Evolutionary conservation across 805 yeast genomes (phyloP), one percentile per base, ranked within the genome.

Genomic region (Pichia membranifaciens): DNA sequence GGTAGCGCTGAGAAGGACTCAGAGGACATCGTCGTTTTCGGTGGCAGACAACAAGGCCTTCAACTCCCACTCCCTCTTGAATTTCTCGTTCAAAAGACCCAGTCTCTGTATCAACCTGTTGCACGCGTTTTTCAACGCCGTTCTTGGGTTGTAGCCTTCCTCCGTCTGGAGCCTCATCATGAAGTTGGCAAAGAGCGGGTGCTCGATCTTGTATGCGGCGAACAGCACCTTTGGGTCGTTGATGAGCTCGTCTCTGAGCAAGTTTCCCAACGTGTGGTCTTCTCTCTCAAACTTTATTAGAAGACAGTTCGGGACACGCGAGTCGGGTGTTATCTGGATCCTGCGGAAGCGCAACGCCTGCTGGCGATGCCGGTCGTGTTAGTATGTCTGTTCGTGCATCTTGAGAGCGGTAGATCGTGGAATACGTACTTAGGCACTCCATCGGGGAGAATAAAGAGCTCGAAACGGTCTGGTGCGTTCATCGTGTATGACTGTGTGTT

Each of bases 381-480:
- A 12, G 23, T 20, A 28, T 42, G 51, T 48, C 47, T 40, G 48
- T 42, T 8, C 10, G 10, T 10, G 29, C 29, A 25, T n/a, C n/a
- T n/a, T n/a, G n/a, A n/a, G n/a, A n/a, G n/a, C n/a, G n/a, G 12
- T 21, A 18, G 22, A 9, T 10, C n/a, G 17, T 12, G n/a, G n/a
- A 5, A 35, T 16, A 74, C 87, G 31, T 73, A 82, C 87, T 93
- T 93, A 44, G 91, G 85, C 45, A 87, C 95, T 45, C 99, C 98
- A 66, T 93, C 99, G n/a, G 97, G 98, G 58, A 93, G 75, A 58
- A 93, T 79, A 65, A 93, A 93, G 36, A 93, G 79, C 74, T 93
- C 99, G 66, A 91, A 93, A 76, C 99, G 84, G 72, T 93, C 99
- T 68, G 99, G 99, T 61, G 98, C 98, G 71, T 93, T 93, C 99